phyloP scores from a whole-genome alignment of 495 filamentous ascomycete species.

The Xylaria castorea region DNA sequence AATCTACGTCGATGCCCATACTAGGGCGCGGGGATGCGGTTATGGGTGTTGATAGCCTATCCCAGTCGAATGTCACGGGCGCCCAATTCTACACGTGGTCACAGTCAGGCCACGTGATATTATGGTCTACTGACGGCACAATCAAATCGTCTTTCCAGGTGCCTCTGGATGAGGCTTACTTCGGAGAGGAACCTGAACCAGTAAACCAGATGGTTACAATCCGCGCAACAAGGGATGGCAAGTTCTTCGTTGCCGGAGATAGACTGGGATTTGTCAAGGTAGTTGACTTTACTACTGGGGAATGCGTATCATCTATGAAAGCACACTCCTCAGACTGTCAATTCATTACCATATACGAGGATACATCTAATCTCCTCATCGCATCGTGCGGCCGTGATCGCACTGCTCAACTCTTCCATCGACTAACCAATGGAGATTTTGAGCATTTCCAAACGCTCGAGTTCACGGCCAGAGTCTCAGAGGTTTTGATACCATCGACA shows the following conservation, averaged over 20 bases:
- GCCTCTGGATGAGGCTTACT: slow-evolving; percentile 68
- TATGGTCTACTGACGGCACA: slow-evolving; percentile 80
- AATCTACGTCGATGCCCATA: slow-evolving; percentile 50
- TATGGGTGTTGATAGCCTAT: slow-evolving; percentile 72
- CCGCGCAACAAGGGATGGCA: slow-evolving; percentile 62
- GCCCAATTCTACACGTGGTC: slow-evolving; percentile 91
- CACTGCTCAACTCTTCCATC: slow-evolving; percentile 84
- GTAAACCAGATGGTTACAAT: slow-evolving; percentile 80
- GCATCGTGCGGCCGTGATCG: slow-evolving; percentile 87
- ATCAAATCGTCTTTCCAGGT: slow-evolving; percentile 68
- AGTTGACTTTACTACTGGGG: slow-evolving; percentile 55
- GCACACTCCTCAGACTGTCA: slow-evolving; percentile 89
- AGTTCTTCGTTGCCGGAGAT: slow-evolving; percentile 80
- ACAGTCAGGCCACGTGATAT: slow-evolving; percentile 72
- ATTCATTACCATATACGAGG: slow-evolving; percentile 73
- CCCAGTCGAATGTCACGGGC: slow-evolving; percentile 58
- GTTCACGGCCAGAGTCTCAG: slow-evolving; percentile 54
- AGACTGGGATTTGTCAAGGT: slow-evolving; percentile 78
- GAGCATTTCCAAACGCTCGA: slow-evolving; percentile 60
- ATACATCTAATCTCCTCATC: slow-evolving; percentile 62
- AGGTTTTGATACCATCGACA: slow-evolving; percentile 54
- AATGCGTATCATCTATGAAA: slow-evolving; percentile 69
- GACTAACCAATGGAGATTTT: slow-evolving; percentile 52
- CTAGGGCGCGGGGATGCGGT: slow-evolving; percentile 81
- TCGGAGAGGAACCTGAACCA: slow-evolving; percentile 60